Percentiles rank a stretch among this genome's conserved stretches.
These are phyloP conservation scores for Globomyces pollinis-pini DNA, from an alignment of 192 early-diverging fungal species.

Conservation along the genomic window DNA sequence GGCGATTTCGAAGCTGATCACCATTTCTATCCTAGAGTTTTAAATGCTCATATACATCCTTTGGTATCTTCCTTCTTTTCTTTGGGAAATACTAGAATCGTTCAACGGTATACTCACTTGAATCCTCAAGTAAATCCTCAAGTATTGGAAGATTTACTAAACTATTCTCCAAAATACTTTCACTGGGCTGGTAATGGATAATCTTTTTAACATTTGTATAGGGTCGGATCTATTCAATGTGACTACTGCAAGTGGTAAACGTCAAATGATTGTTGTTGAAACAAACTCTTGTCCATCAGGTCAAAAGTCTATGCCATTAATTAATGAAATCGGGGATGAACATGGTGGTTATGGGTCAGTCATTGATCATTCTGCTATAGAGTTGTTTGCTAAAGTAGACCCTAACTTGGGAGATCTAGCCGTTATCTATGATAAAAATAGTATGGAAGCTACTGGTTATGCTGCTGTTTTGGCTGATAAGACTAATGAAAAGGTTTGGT, in stretches of 20 bases:
- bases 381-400: conserved; percentile 58
- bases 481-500: conserved; percentile 67
- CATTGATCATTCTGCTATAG: conserved; percentile 68
- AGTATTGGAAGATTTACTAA: neutral
- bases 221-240: conserved; percentile 84
- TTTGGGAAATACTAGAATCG: conserved; percentile 81
- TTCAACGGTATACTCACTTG: conserved; percentile 76
- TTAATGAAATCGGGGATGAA: conserved; percentile 66
- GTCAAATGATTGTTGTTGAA: conserved; percentile 89
- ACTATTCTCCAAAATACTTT: conserved; percentile 67
- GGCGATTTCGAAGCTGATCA: conserved; percentile 74
- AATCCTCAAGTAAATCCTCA: conserved; percentile 66
- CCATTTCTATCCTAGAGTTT: conserved; percentile 82
- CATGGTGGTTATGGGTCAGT: conserved; percentile 74
- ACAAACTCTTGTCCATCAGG: conserved; percentile 88
- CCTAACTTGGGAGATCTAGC: conserved; percentile 63
- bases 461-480: conserved; percentile 72
- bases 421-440: conserved; percentile 80
- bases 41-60: conserved; percentile 84
- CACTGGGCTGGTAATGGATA: conserved; percentile 66
- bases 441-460: conserved; percentile 81
- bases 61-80: conserved; percentile 76
- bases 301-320: conserved; percentile 82
- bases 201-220: too few relatives aligned
- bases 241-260: conserved; percentile 70